Base-by-base conservation (phyloP, 495 filamentous ascomycete genomes). In the Penicillium daleae region DNA sequence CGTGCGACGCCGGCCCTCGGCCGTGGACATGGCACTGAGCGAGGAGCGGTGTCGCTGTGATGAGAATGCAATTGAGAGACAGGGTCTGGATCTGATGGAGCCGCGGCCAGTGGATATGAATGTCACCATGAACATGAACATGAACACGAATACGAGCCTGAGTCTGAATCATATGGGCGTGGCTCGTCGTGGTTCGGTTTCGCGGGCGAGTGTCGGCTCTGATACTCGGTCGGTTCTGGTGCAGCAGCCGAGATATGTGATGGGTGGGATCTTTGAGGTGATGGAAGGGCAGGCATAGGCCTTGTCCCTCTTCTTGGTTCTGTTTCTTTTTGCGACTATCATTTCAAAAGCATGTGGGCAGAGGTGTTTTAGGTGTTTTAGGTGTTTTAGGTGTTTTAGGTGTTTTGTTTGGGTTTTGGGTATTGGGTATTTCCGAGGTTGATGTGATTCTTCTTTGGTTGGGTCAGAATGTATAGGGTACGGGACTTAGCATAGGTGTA, bases 231-330 rank as follows among this genome's bases (percentile, higher is more conserved):
- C 39, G 8, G 55, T 56, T 35, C 12, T n/a, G 6, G 53, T 57
- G 13, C 66, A 66, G 51, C 74, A 73, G 57, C 78, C 75, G 15
- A 63, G 72, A 8, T 78, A 76, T 59, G 79, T 82, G 6, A 80
- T 82, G 76, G 77, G 77, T 19, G 79, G 79, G 10, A 82, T 82
- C 29, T 76, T 80, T 60, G 79, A 82, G 66, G 77, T 80, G n/a
- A 79, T 82, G 79, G 79, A 82, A 48, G 79, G 77, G 4, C 62
- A 69, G 27, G 73, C 71, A 26, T 81, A 64, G 40, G 40, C 19
- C 22, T 21, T 2, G 7, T 9, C n/a, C n/a, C n/a, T n/a, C n/a
- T 10, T 21, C 6, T 21, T 22, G 42, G 5, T 46, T 24, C 9
- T 19, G 37, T n/a, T 22, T 54, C 48, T 27, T 57, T 57, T 46